Evolutionary conservation across 2,329 filamentous ascomycete genomes (phyloP).

Genomic region (Sclerotiophoma versabilis): DNA sequence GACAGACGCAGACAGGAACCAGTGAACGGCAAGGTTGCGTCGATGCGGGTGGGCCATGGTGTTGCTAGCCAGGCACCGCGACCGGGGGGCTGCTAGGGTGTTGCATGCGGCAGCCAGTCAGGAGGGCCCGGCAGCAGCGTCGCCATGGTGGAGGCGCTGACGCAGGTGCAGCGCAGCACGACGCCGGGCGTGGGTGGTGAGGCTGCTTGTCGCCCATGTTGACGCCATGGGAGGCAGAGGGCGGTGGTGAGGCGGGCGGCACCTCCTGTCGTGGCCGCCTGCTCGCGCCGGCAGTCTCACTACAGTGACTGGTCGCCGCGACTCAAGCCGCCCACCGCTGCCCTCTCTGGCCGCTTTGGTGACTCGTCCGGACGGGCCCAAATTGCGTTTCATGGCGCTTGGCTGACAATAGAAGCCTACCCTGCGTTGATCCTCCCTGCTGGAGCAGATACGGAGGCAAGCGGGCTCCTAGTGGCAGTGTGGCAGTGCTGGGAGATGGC

Average conservation of each 20-base stretch:
- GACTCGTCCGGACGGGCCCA: conserved; percentile 22
- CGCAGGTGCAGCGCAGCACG: conserved; percentile 48
- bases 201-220: conserved; percentile 10
- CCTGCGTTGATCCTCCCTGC: conserved; percentile 45
- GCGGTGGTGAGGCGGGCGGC: conserved; percentile 1
- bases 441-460: conserved; percentile 26
- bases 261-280: background rate
- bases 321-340: conserved; percentile 1
- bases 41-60: conserved; percentile 11
- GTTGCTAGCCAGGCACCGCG: conserved; percentile 32
- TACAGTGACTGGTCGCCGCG: background rate
- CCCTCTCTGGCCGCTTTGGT: conserved; percentile 21
- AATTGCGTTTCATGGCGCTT: conserved; percentile 45
- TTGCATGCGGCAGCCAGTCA: conserved; percentile 29
- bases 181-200: conserved; percentile 63
- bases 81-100: conserved; percentile 23
- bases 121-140: conserved; percentile 17
- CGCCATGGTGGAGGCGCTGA: conserved; percentile 29
- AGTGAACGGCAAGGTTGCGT: conserved; percentile 29
- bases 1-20: conserved; percentile 33
- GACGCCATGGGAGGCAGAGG: conserved; percentile 7
- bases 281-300: conserved; percentile 1
- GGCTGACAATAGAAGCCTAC: conserved; percentile 38
- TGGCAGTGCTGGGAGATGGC: conserved; percentile 16
- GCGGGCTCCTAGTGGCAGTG: conserved; percentile 39